phyloP scores from a whole-genome alignment of 2,329 filamentous ascomycete genomes.

The Fusarium tuaranense region DNA sequence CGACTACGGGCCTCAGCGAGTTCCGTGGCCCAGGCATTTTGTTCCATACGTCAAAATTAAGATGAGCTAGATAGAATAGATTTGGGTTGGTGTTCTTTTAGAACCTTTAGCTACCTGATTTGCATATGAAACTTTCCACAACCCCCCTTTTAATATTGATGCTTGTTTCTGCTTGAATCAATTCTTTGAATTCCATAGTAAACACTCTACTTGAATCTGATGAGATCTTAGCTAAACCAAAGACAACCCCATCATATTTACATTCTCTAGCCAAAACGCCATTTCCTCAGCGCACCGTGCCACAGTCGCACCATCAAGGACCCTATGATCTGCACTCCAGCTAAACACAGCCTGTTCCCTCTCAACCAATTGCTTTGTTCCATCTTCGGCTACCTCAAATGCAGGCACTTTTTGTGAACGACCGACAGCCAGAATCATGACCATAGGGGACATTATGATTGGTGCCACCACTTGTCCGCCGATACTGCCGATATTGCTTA shows the following conservation, averaged over 20 bases:
- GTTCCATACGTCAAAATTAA: constrained; percentile 8
- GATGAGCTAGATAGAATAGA: not conserved
- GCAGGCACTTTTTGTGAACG: not conserved
- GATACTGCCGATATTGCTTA: not conserved
- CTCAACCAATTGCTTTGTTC: not conserved
- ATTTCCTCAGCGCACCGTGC: constrained; percentile 13
- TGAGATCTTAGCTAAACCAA: not conserved
- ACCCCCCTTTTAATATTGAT: too few relatives aligned
- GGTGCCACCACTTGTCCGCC: not conserved
- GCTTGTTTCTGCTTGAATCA: too few relatives aligned
- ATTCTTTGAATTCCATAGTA: too few relatives aligned
- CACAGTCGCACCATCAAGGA: not conserved
- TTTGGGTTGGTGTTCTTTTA: not conserved
- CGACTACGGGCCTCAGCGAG: not conserved
- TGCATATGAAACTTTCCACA: too few relatives aligned
- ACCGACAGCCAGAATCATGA: not conserved
- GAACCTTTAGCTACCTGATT: not conserved
- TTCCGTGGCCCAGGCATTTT: constrained; percentile 3
- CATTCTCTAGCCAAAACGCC: constrained; percentile 11
- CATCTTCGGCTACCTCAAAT: not conserved
- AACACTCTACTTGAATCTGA: not conserved
- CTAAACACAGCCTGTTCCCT: not conserved
- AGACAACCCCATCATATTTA: not conserved
- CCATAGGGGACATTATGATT: not conserved
- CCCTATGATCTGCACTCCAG: not conserved